Evolutionary conservation across 345 rosid species (phyloP), one percentile per base, ranked within the genome.

Genomic region (Eucalyptus guilfoylei): DNA sequence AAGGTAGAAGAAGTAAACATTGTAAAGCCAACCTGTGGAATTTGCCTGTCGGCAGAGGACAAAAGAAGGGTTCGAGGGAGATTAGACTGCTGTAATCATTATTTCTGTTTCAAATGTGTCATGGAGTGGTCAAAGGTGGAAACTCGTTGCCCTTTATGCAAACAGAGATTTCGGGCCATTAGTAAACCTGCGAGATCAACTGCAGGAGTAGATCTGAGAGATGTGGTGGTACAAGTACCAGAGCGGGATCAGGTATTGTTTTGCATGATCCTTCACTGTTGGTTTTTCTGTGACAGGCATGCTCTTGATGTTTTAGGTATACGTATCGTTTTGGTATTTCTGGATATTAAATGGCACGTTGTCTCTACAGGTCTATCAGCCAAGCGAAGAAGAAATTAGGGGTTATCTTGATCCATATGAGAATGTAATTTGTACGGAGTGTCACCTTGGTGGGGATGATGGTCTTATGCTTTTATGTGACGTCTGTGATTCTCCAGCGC

Each of bases 61-160:
- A 96, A 93, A 92, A 94, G 98, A 88, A 95, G 97, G 92, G 93
- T 95, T 86, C 96, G 95, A 90, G 99, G 99, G 88, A 95, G 93
- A 23, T 90, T 98, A 72, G 90, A 96, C 93, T 97, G 98, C 88
- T 98, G 99, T 93, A 90, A 94, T 90, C 99, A 98, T 92, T 96
- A 97, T 92, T 98, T 98, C 92, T 98, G 99, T 90, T 98, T 97
- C 92, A 92, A 96, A 62, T 98, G 99, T 94, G 97, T 98, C 89
- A 95, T 95, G 96, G 99, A 95, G 90, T 98, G 99, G 99, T 96
- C 99, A 4, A 97, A 96, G 91, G 98, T 98, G 87, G 99, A 98
- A 92, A 95, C 99, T 76, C 99, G 99, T 87, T 98, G 99, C 89
- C 99, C 99, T 24, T 88, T 95, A 89, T 98, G 99, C 94, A 98